phyloP scores from a whole-genome alignment of 2,329 filamentous ascomycete genomes.

The Penicillium sp. region DNA sequence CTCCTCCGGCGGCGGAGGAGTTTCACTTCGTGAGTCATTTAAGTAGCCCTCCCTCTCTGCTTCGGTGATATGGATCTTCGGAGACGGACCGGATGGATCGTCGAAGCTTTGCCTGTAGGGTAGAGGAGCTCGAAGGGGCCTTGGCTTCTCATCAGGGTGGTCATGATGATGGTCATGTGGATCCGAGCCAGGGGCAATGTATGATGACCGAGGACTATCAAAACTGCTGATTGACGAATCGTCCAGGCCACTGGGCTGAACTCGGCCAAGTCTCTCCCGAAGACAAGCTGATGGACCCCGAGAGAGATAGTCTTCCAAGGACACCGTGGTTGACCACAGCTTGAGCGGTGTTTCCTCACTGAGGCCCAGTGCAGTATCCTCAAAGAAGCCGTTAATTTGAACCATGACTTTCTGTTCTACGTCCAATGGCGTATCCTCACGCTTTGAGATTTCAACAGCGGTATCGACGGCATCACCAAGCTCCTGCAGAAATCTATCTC shows the following conservation, averaged over 20 bases:
- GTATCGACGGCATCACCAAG: conserved; percentile 20
- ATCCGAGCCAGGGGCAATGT: conserved; percentile 14
- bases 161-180: conserved; percentile 2
- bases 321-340: conserved; percentile 33
- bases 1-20: conserved; percentile 14
- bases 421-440: conserved; percentile 48
- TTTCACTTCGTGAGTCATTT: conserved; percentile 16
- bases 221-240: conserved; percentile 35
- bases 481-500: conserved; percentile 28
- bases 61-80: conserved; percentile 33
- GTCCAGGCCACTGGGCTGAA: conserved; percentile 27
- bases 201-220: conserved; percentile 29
- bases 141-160: conserved; percentile 1
- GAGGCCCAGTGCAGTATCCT: conserved; percentile 57
- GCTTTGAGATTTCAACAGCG: conserved; percentile 28
- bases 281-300: conserved; percentile 59
- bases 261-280: conserved; percentile 50
- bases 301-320: conserved; percentile 51
- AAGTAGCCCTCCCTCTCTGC: conserved; percentile 25
- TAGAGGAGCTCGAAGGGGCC: conserved; percentile 21
- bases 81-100: conserved; percentile 19
- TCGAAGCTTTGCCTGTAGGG: conserved; percentile 28
- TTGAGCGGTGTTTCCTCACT: conserved; percentile 43
- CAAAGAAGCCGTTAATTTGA: conserved; percentile 62
- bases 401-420: conserved; percentile 57